phyloP scores from a whole-genome alignment of 1,139 yeast species.

The Sugiyamaella castrensis region DNA sequence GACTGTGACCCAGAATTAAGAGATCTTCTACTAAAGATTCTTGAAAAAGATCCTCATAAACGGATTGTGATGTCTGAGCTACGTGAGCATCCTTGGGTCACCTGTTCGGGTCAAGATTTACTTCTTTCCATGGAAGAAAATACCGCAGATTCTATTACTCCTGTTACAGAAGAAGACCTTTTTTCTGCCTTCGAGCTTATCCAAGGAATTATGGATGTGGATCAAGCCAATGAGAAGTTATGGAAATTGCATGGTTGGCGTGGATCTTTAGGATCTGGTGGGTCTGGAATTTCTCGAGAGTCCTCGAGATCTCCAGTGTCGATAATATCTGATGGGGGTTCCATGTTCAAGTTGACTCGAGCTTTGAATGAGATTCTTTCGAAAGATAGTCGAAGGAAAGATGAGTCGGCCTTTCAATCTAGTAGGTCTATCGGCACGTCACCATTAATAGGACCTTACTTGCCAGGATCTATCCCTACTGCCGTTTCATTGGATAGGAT shows the following conservation, averaged over 20 bases:
- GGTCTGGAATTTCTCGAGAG: slow-evolving; percentile 18
- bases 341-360: slow-evolving; percentile 30
- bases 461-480: slow-evolving; percentile 3
- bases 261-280: slow-evolving; percentile 21
- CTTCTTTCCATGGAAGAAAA: slow-evolving; percentile 40
- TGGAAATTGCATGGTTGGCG: slow-evolving; percentile 35
- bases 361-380: slow-evolving; percentile 34
- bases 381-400: slow-evolving; percentile 4
- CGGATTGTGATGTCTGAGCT: slow-evolving; percentile 54
- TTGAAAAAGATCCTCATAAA: slow-evolving; percentile 53
- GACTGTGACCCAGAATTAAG: slow-evolving; percentile 5
- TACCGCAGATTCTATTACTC: slow-evolving; percentile 34
- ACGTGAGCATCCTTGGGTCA: slow-evolving; percentile 60
- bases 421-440: slow-evolving; percentile 7
- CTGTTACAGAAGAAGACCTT: slow-evolving; percentile 41
- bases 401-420: background rate
- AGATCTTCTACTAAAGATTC: slow-evolving; percentile 28
- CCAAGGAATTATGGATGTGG: slow-evolving; percentile 30
- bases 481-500: no score
- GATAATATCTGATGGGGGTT: slow-evolving; percentile 20
- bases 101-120: slow-evolving; percentile 39
- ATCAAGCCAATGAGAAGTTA: slow-evolving; percentile 31
- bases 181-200: slow-evolving; percentile 39
- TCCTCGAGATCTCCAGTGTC: slow-evolving; percentile 19
- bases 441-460: slow-evolving; percentile 5